These are phyloP conservation scores for Nephromyces sp. DNA, from an alignment of 169 alveolate species.

Conservation along the genomic window DNA sequence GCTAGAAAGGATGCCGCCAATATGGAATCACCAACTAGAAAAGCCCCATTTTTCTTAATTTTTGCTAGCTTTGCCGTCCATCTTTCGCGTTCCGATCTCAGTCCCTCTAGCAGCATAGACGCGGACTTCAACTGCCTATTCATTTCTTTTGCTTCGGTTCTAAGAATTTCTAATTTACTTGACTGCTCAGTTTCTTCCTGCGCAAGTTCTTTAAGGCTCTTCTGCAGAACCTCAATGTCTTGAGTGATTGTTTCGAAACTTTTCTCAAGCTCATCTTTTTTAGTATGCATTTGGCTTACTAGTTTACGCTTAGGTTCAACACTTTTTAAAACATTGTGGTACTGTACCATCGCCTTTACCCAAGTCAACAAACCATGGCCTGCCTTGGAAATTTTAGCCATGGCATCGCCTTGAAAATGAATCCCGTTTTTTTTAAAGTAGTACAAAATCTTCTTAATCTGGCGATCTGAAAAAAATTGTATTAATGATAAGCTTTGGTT, in stretches of 20 bases:
- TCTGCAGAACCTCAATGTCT: conserved; percentile 61
- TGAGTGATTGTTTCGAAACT: conserved; percentile 65
- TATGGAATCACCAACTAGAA: conserved; percentile 82
- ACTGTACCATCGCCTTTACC: conserved; percentile 73
- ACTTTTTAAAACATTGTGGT: conserved; percentile 71
- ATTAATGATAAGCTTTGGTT: too few species aligned
- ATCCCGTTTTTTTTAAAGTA: conserved; percentile 66
- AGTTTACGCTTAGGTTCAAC: conserved; percentile 78
- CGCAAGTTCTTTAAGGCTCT: conserved; percentile 61
- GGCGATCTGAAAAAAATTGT: conserved; percentile 38
- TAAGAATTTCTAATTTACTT: conserved; percentile 70
- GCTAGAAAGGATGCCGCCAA: conserved; percentile 78
- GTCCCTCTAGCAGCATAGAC: conserved; percentile 74
- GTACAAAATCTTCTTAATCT: conserved; percentile 60
- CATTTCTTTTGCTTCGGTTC: conserved; percentile 70
- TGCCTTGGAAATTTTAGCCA: conserved; percentile 67
- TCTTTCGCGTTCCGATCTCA: conserved; percentile 65
- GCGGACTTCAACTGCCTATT: conserved; percentile 76
- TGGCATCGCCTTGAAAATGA: conserved; percentile 56
- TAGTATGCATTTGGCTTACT: conserved; percentile 68
- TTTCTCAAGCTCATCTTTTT: conserved; percentile 68
- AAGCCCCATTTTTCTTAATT: conserved; percentile 55
- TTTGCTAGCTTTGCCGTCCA: conserved; percentile 73
- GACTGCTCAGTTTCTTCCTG: conserved; percentile 65
- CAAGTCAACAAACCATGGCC: conserved; percentile 79